Evolutionary conservation across 163 green algal species (phyloP).

Genomic region (Coccomyxa subellipsoidea): DNA sequence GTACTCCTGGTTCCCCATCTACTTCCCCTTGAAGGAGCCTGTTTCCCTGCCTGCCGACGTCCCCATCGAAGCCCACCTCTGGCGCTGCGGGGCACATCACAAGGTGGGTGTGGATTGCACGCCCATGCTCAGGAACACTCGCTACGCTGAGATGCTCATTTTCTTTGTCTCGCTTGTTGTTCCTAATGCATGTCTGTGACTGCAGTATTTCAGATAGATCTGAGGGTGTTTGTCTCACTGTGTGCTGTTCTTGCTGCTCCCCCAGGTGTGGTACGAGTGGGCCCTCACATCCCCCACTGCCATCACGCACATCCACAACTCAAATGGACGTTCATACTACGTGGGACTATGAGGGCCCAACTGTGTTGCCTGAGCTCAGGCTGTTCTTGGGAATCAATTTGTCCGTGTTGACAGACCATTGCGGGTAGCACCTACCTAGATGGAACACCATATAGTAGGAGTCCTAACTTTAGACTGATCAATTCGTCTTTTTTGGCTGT

Average conservation of each 20-base stretch:
- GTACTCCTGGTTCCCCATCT: constrained; percentile 95
- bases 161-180: too few relatives aligned
- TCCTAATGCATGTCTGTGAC: too few relatives aligned
- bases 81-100: constrained; percentile 69
- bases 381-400: too few relatives aligned
- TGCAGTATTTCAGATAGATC: not conserved
- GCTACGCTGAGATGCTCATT: not conserved
- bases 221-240: not conserved
- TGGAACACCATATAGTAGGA: too few relatives aligned
- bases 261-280: constrained; percentile 95
- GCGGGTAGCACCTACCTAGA: too few relatives aligned
- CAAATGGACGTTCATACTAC: constrained; percentile 78
- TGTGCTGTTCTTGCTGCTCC: not conserved
- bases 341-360: constrained; percentile 70
- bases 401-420: too few relatives aligned
- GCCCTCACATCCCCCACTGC: constrained; percentile 45
- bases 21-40: constrained; percentile 80
- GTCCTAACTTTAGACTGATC: too few relatives aligned
- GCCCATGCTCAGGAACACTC: not conserved
- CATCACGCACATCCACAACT: constrained; percentile 82
- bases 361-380: too few relatives aligned
- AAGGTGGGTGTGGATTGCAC: constrained; percentile 58
- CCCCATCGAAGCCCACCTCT: constrained; percentile 75
- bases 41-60: constrained; percentile 58
- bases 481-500: too few relatives aligned